phyloP scores from a whole-genome alignment of 331 rosid genomes.

The Spiraea crenata region DNA sequence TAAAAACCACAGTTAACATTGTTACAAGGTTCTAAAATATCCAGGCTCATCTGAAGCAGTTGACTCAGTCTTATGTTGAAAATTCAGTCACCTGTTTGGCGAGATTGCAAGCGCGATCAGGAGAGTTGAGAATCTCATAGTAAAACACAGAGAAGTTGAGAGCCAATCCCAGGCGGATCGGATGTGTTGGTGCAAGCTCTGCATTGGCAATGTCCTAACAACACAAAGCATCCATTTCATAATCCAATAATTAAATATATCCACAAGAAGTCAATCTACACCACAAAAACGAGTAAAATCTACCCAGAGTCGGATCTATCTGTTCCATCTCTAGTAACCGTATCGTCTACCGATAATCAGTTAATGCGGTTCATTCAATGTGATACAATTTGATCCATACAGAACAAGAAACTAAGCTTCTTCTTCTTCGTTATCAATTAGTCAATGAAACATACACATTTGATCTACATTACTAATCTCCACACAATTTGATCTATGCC shows the following conservation, averaged over 20 bases:
- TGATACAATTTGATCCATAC: too few relatives aligned
- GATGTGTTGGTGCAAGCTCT: constrained; percentile 90
- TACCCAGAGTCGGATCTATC: neutral
- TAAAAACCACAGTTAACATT: neutral
- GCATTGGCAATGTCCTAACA: constrained; percentile 85
- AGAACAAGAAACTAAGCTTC: too few relatives aligned
- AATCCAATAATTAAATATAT: neutral
- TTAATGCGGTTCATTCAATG: neutral
- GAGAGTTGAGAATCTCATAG: constrained; percentile 91
- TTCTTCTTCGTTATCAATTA: too few relatives aligned
- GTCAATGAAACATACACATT: too few relatives aligned
- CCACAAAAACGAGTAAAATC: neutral
- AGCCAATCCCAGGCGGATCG: constrained; percentile 94
- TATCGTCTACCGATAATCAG: neutral
- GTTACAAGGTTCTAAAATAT: neutral
- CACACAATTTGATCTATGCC: neutral
- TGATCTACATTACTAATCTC: too few relatives aligned
- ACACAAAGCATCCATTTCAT: neutral
- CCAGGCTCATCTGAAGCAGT: too few relatives aligned
- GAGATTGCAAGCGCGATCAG: constrained; percentile 96
- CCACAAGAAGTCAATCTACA: neutral
- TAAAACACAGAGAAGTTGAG: constrained; percentile 89
- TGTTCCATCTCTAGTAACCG: neutral
- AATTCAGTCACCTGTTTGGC: constrained; percentile 72
- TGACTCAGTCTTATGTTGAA: too few relatives aligned